phyloP scores from a whole-genome alignment of 208 protist genomes.

The Leishmania tropica region DNA sequence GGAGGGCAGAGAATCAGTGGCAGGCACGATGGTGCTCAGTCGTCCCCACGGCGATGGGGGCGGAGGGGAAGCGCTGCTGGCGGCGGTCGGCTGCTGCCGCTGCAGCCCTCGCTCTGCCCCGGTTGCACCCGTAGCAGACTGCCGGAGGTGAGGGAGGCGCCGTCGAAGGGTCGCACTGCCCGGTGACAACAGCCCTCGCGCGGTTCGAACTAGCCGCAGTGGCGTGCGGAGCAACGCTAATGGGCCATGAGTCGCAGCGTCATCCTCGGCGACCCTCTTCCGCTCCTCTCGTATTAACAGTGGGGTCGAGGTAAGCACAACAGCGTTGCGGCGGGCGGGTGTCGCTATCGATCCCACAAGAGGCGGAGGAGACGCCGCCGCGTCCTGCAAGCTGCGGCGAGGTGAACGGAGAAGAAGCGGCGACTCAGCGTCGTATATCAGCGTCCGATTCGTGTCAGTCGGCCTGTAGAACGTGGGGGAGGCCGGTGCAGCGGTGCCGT shows the following conservation, averaged over 20 bases:
- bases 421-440: slow-evolving; percentile 13
- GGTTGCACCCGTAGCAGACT: slow-evolving; percentile 28
- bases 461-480: background rate
- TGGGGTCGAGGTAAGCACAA: slow-evolving; percentile 46
- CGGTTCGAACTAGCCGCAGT: slow-evolving; percentile 20
- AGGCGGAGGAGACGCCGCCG: background rate
- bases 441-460: slow-evolving; percentile 16
- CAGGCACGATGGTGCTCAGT: slow-evolving; percentile 21
- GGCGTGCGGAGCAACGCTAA: slow-evolving; percentile 9
- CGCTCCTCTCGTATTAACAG: slow-evolving; percentile 34
- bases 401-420: background rate
- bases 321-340: slow-evolving; percentile 19
- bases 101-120: background rate
- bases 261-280: background rate
- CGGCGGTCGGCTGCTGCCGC: background rate
- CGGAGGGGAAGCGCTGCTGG: background rate
- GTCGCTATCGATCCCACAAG: slow-evolving; percentile 9
- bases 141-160: slow-evolving; percentile 55
- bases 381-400: background rate
- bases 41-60: slow-evolving; percentile 15
- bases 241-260: background rate
- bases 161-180: slow-evolving; percentile 29
- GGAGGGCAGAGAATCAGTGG: slow-evolving; percentile 10
- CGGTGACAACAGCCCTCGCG: slow-evolving; percentile 21
- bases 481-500: background rate